Evolutionary conservation across 192 early-diverging fungal species (phyloP).

Genomic region (Gaertneriomyces sp.): DNA sequence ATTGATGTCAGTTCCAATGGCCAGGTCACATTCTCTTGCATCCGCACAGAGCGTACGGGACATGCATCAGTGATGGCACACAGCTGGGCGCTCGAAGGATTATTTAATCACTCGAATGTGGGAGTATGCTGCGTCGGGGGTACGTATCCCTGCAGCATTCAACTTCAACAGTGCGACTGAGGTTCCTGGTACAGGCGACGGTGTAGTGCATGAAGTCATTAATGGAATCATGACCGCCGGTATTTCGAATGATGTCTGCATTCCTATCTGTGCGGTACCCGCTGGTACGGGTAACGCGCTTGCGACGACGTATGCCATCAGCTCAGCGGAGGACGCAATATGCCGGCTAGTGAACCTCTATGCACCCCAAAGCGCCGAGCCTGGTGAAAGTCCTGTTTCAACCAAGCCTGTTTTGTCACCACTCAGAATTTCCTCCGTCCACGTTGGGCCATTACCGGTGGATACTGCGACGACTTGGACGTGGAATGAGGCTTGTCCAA

Average conservation of each 20-base stretch:
- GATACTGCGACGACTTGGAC: too few relatives aligned
- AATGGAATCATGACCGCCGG: conserved; percentile 15
- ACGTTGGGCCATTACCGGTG: neutral
- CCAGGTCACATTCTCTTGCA: too few relatives aligned
- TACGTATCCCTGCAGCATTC: too few relatives aligned
- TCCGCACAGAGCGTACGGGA: too few relatives aligned
- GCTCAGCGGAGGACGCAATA: conserved; percentile 17
- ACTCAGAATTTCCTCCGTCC: conserved; percentile 3
- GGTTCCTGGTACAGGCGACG: conserved; percentile 19
- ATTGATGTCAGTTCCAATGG: too few relatives aligned
- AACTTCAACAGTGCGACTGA: too few relatives aligned
- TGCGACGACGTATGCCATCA: conserved; percentile 16
- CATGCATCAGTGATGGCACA: too few relatives aligned
- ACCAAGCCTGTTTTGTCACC: neutral
- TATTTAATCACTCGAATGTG: too few relatives aligned
- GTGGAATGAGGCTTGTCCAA: neutral
- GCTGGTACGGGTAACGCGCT: conserved; percentile 33
- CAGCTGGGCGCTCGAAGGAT: too few relatives aligned
- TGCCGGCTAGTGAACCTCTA: neutral
- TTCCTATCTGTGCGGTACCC: conserved; percentile 16
- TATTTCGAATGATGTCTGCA: neutral
- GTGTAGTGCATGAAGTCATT: conserved; percentile 34
- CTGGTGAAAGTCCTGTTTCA: too few relatives aligned
- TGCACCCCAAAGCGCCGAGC: too few relatives aligned
- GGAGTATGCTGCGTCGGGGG: too few relatives aligned